Conservation (phyloP, 371 early-diverging fungal species). For the Basidiobolus meristosporus region DNA sequence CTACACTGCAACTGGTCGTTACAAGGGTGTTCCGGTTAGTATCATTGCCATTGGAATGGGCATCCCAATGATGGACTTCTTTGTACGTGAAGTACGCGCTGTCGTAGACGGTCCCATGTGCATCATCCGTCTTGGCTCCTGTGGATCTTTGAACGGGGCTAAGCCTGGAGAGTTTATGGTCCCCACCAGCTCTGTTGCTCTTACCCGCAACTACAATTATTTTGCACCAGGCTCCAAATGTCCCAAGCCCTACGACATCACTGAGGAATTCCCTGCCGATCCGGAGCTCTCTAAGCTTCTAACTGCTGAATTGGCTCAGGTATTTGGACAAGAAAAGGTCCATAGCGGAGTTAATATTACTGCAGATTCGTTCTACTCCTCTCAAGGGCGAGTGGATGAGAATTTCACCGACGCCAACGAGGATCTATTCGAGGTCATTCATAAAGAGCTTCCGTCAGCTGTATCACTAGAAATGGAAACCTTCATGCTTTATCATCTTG, state of each 20-base stretch:
- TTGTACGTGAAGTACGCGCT: constrained; percentile 77
- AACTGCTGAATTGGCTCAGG: not conserved
- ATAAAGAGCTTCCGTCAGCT: constrained; percentile 24
- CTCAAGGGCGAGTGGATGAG: constrained; percentile 67
- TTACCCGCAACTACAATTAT: constrained; percentile 61
- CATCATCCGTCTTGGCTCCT: constrained; percentile 79
- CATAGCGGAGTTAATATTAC: constrained; percentile 58
- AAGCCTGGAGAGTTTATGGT: constrained; percentile 55
- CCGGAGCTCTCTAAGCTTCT: constrained; percentile 23
- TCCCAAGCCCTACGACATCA: constrained; percentile 37
- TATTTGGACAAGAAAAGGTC: constrained; percentile 21
- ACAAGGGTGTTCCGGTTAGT: constrained; percentile 54
- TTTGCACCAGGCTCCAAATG: constrained; percentile 16
- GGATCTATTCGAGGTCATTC: constrained; percentile 22
- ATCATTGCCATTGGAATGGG: constrained; percentile 88
- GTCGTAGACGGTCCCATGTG: constrained; percentile 65
- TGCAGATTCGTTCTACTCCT: constrained; percentile 79
- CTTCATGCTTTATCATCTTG: constrained; percentile 69
- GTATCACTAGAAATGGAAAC: constrained; percentile 85
- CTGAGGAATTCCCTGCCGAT: constrained; percentile 40
- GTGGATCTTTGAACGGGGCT: constrained; percentile 56
- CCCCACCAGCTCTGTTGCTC: constrained; percentile 45
- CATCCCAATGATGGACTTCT: constrained; percentile 81
- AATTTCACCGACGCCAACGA: constrained; percentile 66
- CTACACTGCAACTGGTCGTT: constrained; percentile 79